A percentile compares a stretch with the other conserved stretches of the same genome.
phyloP scores from a whole-genome alignment of 805 yeast genomes.

The Metschnikowia reukaufii region DNA sequence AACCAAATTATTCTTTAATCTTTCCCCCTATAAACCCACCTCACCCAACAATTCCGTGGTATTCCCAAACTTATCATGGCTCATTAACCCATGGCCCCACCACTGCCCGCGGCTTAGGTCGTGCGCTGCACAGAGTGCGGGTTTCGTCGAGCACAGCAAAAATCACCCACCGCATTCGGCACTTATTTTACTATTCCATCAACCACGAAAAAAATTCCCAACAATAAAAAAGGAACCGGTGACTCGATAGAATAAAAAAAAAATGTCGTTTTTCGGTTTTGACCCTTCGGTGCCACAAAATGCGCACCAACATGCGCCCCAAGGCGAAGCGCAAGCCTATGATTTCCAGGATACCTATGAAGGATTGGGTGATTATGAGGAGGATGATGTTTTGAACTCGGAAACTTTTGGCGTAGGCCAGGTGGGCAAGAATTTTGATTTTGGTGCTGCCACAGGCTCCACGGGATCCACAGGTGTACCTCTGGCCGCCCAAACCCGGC shows the following conservation, averaged over 20 bases:
- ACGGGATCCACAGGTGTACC: too few species aligned
- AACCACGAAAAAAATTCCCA: background rate
- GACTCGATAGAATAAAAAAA: background rate
- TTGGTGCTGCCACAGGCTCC: constrained; percentile 37
- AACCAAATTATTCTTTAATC: too few species aligned
- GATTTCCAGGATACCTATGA: constrained; percentile 86
- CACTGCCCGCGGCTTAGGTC: too few species aligned
- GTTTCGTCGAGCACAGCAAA: background rate
- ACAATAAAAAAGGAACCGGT: background rate
- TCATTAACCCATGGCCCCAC: too few species aligned
- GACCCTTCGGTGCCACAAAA: constrained; percentile 52
- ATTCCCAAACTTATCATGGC: too few species aligned
- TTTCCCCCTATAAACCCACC: too few species aligned
- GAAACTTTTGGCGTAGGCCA: constrained; percentile 70
- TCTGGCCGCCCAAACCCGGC: constrained; percentile 21
- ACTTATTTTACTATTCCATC: background rate
- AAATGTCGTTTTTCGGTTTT: constrained; percentile 70
- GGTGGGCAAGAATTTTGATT: constrained; percentile 64
- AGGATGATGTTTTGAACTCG: constrained; percentile 77
- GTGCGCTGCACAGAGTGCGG: background rate
- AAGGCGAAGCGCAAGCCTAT: constrained; percentile 36
- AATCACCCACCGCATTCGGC: background rate
- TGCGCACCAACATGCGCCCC: constrained; percentile 7
- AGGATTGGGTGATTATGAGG: constrained; percentile 68
- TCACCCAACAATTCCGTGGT: too few species aligned